Evolutionary conservation across 1,284 basidiomycete genomes (phyloP).

Genomic region (Ustilago sp.): DNA sequence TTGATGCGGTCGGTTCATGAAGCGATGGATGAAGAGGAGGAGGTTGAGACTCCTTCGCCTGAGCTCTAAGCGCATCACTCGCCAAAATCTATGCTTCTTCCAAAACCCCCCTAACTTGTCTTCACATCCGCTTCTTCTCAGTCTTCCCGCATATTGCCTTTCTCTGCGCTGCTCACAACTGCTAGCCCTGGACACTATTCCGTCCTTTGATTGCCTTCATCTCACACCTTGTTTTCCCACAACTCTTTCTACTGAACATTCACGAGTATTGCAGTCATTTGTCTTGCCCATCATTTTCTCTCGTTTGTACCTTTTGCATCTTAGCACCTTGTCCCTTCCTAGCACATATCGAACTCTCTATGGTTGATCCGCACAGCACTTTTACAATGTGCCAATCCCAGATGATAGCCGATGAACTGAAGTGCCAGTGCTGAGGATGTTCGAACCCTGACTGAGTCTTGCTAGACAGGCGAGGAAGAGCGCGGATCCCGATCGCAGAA

Average conservation of each 20-base stretch:
- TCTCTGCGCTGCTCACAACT: background rate
- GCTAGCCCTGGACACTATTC: too few species aligned
- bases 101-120: too few species aligned
- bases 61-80: constrained; percentile 5
- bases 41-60: constrained; percentile 18
- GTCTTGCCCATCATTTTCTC: too few species aligned
- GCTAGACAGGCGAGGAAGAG: background rate
- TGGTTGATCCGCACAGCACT: background rate
- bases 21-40: constrained; percentile 37
- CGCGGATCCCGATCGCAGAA: background rate
- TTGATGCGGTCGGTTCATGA: constrained; percentile 45
- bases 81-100: background rate
- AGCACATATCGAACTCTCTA: background rate
- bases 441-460: too few species aligned
- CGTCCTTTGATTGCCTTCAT: too few species aligned
- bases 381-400: background rate
- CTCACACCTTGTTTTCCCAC: too few species aligned
- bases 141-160: background rate
- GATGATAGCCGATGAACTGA: too few species aligned
- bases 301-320: background rate
- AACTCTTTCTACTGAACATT: background rate
- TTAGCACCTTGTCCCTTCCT: background rate
- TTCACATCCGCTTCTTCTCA: too few species aligned
- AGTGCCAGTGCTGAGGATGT: too few species aligned
- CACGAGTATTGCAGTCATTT: background rate